phyloP scores from a whole-genome alignment of 331 rosid species.

The Acacia pycnantha region DNA sequence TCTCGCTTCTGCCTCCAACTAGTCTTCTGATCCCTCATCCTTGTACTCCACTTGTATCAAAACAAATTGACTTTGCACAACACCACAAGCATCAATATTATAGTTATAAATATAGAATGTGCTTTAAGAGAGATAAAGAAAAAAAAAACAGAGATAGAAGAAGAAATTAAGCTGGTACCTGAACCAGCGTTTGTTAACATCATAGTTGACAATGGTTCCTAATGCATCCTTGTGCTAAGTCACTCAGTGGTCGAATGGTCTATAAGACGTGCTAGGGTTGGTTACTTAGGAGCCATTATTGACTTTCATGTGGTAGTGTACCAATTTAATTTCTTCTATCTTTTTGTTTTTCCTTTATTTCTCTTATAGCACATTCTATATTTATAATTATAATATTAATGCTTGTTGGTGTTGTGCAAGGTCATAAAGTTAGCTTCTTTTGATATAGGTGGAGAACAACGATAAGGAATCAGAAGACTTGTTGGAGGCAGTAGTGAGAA shows the following conservation, averaged over 20 bases:
- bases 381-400: no score
- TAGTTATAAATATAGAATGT: no score
- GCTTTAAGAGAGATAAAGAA: neutral
- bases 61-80: no score
- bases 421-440: neutral
- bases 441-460: neutral
- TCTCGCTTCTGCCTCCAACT: neutral
- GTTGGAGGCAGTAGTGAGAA: neutral
- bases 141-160: neutral
- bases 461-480: neutral
- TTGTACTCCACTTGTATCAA: neutral
- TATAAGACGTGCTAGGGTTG: neutral
- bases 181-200: neutral
- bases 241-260: neutral
- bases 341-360: neutral
- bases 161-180: neutral
- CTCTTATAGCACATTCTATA: neutral
- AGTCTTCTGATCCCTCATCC: neutral
- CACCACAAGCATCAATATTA: neutral
- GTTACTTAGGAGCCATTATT: neutral
- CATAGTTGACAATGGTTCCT: neutral
- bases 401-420: neutral
- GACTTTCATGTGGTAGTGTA: neutral
- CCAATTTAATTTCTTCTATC: neutral
- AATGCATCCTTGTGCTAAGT: neutral